Evolutionary conservation across 345 rosid species (phyloP).

Genomic region (Pistacia atlantica): DNA sequence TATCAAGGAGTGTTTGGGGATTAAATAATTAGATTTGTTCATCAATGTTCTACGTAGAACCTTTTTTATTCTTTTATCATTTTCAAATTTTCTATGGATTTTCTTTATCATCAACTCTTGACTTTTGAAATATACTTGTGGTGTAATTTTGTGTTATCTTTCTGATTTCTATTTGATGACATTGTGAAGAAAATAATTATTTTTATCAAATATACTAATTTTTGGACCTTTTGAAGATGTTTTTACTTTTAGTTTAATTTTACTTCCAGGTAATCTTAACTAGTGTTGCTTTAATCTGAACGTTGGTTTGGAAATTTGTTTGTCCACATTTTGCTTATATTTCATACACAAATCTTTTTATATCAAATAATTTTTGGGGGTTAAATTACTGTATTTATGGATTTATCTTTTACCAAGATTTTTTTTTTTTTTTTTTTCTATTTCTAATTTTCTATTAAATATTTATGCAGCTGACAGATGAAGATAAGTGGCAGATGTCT

Average conservation of each 20-base stretch:
- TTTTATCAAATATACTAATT: too few relatives aligned
- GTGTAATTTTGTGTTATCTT: too few relatives aligned
- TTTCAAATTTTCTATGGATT: not conserved
- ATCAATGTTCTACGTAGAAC: not conserved
- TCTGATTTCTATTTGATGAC: too few relatives aligned
- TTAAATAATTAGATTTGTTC: slow-evolving; percentile 1
- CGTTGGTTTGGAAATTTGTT: not conserved
- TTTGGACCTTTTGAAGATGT: too few relatives aligned
- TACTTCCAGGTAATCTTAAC: not conserved
- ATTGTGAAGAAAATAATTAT: too few relatives aligned
- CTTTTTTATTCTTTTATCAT: not conserved
- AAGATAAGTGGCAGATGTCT: slow-evolving; percentile 87
- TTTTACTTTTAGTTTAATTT: not conserved
- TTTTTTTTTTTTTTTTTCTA: not conserved
- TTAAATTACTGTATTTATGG: not conserved
- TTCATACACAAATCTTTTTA: not conserved
- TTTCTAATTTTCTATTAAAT: slow-evolving; percentile 7
- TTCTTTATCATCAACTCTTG: too few relatives aligned
- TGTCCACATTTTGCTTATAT: not conserved
- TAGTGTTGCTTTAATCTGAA: not conserved
- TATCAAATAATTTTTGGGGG: not conserved
- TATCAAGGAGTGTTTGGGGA: not conserved
- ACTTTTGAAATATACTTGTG: too few relatives aligned
- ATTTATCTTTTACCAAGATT: not conserved
- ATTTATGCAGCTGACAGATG: slow-evolving; percentile 46